Base-by-base conservation (phyloP, 2,329 filamentous ascomycete genomes). In the Chrysosporium queenslandicum region DNA sequence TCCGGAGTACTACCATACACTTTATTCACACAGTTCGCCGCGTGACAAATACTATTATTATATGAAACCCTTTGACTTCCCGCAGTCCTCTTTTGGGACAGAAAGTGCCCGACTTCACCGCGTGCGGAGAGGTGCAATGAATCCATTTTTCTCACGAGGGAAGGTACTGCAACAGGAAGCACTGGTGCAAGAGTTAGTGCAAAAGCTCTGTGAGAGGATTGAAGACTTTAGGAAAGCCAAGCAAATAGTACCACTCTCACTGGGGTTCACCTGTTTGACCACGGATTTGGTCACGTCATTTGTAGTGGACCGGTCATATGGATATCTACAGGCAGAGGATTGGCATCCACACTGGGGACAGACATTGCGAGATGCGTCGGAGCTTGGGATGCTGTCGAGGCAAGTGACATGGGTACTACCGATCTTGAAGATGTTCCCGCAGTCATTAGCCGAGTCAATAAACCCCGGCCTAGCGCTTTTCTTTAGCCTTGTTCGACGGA, bases 221-320 rank as follows among this genome's bases (percentile, higher is more conserved):
- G 27, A 54, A n/a, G 32, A 56, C 3, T 56, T 56, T 30, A 21
- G 32, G 2, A 40, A 11, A 11, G 8, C 27, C 1, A 36, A 46
- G 4, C 41, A 50, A 36, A 25, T 42, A 1, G 41, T 56, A 3
- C 55, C 57, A 3, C 39, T 59, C 8, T 57, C 57, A 11, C 53
- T 59, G 4, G 57, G 57, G 11, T 59, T 55, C 29, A 56, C 54
- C 9, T 59, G 57, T 42, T 46, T 59, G 6, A 70, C 70, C 1
- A 71, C 71, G 29, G 73, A 75, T 29, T 67, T 74, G 41, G 71
- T 76, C 56, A 72, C 71, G 54, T 64, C 71, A 49, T 74, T 73
- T 53, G 61, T 61, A n/a, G 61, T 67, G 59, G 60, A 61, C n/a
- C 50, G 58, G 12, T 58, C 58, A 1, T 66, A 61, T 40, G 55